Percentiles rank a stretch among this genome's conserved stretches.
These are phyloP conservation scores for Cordyceps farinosa DNA, from an alignment of 2,329 filamentous ascomycete genomes.

Conservation along the genomic window DNA sequence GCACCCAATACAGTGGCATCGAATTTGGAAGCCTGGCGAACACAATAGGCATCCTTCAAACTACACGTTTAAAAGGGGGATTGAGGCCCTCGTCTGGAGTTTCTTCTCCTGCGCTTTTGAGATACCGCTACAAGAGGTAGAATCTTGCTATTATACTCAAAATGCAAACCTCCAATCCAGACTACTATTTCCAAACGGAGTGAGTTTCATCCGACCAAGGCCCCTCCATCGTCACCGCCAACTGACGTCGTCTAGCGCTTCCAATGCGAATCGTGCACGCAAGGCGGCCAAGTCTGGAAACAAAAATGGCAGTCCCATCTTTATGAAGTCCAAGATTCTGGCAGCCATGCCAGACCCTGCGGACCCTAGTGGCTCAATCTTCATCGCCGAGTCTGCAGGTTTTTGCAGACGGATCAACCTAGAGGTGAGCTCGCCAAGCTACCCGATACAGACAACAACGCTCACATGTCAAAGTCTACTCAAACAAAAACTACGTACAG, in stretches of 20 bases:
- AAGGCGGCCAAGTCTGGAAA: conserved; percentile 71
- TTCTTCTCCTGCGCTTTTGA: background rate
- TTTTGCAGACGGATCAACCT: conserved; percentile 69
- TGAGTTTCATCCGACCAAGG: conserved; percentile 42
- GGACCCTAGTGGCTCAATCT: conserved; percentile 56
- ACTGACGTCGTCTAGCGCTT: conserved; percentile 38
- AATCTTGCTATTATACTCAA: background rate
- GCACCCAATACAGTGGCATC: conserved; percentile 2
- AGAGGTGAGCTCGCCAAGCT: conserved; percentile 52
- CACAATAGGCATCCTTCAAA: conserved; percentile 13
- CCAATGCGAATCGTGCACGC: conserved; percentile 48
- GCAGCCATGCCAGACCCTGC: conserved; percentile 67
- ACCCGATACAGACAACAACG: background rate
- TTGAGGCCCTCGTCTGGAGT: background rate
- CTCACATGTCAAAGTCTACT: conserved; percentile 26
- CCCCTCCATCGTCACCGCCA: conserved; percentile 30
- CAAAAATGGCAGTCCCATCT: conserved; percentile 75
- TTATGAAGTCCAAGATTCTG: conserved; percentile 80
- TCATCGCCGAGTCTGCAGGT: conserved; percentile 85
- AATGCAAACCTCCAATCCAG: conserved; percentile 65
- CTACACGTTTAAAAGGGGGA: background rate
- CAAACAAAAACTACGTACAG: conserved; percentile 50
- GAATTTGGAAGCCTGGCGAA: conserved; percentile 16
- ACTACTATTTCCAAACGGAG: conserved; percentile 93
- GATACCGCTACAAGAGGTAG: background rate